These are phyloP conservation scores for Syncephalastrum sp. DNA, from an alignment of 371 early-diverging fungal species.

Conservation along the genomic window DNA sequence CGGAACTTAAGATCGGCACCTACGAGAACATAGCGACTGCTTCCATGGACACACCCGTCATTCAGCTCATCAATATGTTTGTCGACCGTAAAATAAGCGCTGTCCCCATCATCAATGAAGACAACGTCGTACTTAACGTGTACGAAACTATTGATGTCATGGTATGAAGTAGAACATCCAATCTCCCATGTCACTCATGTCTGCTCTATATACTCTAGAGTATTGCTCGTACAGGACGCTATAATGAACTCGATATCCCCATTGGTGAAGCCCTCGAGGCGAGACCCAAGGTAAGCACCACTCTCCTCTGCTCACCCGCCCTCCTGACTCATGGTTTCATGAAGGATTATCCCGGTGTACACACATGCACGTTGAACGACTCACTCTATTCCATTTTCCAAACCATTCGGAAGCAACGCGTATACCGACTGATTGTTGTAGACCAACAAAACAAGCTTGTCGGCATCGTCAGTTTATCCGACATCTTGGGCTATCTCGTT, in stretches of 20 bases:
- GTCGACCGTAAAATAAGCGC: conserved; percentile 85
- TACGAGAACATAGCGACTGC: conserved; percentile 80
- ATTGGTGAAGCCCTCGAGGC: conserved; percentile 81
- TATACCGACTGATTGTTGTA: conserved; percentile 90
- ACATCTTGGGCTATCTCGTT: conserved; percentile 75
- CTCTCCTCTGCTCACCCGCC: background rate
- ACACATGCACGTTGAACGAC: conserved; percentile 86
- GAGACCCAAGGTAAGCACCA: conserved; percentile 63
- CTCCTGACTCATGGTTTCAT: too few species aligned
- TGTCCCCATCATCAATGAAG: conserved; percentile 89
- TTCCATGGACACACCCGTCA: conserved; percentile 76
- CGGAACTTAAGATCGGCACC: conserved; percentile 83
- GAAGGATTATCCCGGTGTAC: conserved; percentile 89
- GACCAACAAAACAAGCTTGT: conserved; percentile 76
- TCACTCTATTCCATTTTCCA: conserved; percentile 86
- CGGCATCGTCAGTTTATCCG: conserved; percentile 89
- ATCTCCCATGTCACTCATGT: background rate
- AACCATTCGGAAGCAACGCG: conserved; percentile 78
- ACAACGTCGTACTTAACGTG: conserved; percentile 85
- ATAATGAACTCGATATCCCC: conserved; percentile 76
- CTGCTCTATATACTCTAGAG: conserved; percentile 23
- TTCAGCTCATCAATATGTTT: conserved; percentile 87
- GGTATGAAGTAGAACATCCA: conserved; percentile 40
- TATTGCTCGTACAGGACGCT: conserved; percentile 45
- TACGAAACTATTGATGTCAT: conserved; percentile 94